A percentile compares a stretch with the other conserved stretches of the same genome.
Conservation (phyloP, 2,329 filamentous ascomycete genomes). For the Xylaria sp. region DNA sequence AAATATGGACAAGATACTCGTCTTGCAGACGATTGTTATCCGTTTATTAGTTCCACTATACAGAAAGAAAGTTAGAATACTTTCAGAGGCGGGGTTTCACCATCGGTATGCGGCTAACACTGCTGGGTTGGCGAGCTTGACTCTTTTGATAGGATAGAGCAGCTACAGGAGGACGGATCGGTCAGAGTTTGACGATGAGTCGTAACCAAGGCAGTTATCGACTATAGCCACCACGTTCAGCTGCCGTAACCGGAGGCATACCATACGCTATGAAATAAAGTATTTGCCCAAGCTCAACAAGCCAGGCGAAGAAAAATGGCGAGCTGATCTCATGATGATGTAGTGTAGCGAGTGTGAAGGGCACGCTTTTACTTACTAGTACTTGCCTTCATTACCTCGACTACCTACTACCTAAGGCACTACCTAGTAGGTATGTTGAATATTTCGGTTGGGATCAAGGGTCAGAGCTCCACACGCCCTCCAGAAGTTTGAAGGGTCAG, state of each 20-base stretch:
- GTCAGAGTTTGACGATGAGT: not conserved
- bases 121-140: not conserved
- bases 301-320: not conserved
- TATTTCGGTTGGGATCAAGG: slow-evolving; percentile 17
- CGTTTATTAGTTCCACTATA: not conserved
- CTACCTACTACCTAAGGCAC: not conserved
- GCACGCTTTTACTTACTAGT: slow-evolving; percentile 11
- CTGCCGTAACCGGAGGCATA: not conserved
- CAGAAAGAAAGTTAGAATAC: not conserved
- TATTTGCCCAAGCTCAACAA: not conserved
- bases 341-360: slow-evolving; percentile 9
- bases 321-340: slow-evolving; percentile 27
- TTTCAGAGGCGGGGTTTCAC: not conserved
- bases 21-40: not conserved
- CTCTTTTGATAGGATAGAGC: not conserved
- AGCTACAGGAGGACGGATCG: not conserved
- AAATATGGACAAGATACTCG: not conserved
- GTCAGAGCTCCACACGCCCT: slow-evolving; percentile 13
- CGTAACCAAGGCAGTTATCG: not conserved
- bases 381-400: not conserved
- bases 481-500: slow-evolving; percentile 2
- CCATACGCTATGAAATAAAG: not conserved
- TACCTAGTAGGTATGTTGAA: not conserved
- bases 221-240: not conserved
- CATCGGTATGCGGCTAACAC: not conserved